A percentile compares a stretch with the other conserved stretches of the same genome.
phyloP scores from a whole-genome alignment of 352 stramenopile species.

The Pythium biforme region DNA sequence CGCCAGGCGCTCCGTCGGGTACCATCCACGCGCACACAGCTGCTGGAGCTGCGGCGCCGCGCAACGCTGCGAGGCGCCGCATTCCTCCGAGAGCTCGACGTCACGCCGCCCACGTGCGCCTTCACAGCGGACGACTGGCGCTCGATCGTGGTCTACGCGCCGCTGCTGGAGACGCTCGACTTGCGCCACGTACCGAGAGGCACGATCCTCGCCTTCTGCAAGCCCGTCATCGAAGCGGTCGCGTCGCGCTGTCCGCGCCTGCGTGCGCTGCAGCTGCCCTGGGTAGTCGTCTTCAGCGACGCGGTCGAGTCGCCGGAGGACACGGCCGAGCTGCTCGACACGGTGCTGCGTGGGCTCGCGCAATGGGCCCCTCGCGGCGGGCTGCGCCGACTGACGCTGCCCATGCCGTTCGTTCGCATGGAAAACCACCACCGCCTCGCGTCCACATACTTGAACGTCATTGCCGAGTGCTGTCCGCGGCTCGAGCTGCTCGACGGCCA shows the following conservation, averaged over 20 bases:
- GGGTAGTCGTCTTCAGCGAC: neutral
- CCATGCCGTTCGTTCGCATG: neutral
- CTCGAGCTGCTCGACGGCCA: neutral
- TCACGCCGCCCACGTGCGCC: neutral
- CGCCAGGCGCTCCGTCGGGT: no score
- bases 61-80: neutral
- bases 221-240: neutral
- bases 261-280: neutral
- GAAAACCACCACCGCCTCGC: neutral
- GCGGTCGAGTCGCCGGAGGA: neutral
- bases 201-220: neutral
- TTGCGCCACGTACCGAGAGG: neutral
- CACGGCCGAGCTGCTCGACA: neutral
- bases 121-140: neutral
- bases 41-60: neutral
- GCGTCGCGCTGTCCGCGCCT: neutral
- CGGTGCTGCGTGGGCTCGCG: neutral
- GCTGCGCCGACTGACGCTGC: neutral
- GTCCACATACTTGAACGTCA: neutral
- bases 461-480: neutral
- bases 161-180: constrained; percentile 1
- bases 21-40: neutral
- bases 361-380: neutral
- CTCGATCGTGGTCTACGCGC: neutral
- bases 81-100: neutral